phyloP scores from a whole-genome alignment of 2,329 filamentous ascomycete genomes.

The Mycosphaerella arachidis region DNA sequence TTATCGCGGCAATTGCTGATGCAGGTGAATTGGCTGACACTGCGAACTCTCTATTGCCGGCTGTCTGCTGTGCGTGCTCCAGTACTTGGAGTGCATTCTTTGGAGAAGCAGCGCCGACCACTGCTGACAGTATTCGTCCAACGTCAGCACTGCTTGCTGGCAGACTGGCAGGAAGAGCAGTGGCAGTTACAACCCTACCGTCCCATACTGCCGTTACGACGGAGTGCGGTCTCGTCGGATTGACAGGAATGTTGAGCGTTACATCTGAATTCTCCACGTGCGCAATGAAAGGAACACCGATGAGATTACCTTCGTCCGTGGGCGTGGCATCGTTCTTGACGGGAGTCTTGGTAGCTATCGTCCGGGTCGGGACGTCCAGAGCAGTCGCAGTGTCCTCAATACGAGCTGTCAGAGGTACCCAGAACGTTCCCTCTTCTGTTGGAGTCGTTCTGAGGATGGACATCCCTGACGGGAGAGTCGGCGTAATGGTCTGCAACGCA shows the following conservation, averaged over 20 bases:
- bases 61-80: slow-evolving; percentile 11
- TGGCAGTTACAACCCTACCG: slow-evolving; percentile 18
- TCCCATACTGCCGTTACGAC: slow-evolving; percentile 20
- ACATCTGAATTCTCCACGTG: slow-evolving; percentile 16
- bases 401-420: slow-evolving; percentile 21
- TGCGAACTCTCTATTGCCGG: not conserved
- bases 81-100: slow-evolving; percentile 20
- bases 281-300: slow-evolving; percentile 16
- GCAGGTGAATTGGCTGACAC: slow-evolving; percentile 7
- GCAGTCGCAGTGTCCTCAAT: slow-evolving; percentile 23
- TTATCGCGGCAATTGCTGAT: slow-evolving; percentile 10
- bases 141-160: slow-evolving; percentile 4
- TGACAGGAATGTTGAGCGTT: slow-evolving; percentile 17
- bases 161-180: slow-evolving; percentile 7
- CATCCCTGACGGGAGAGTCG: slow-evolving; percentile 23
- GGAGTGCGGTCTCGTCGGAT: slow-evolving; percentile 10
- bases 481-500: slow-evolving; percentile 20
- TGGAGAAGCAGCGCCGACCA: slow-evolving; percentile 12
- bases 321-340: not conserved
- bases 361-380: slow-evolving; percentile 20
- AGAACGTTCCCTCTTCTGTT: slow-evolving; percentile 15
- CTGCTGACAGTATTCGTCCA: slow-evolving; percentile 13
- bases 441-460: slow-evolving; percentile 13
- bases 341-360: not conserved
- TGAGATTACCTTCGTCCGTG: not conserved